These are phyloP conservation scores for Grifola frondosa DNA, from an alignment of 1,284 basidiomycete species.

Conservation along the genomic window DNA sequence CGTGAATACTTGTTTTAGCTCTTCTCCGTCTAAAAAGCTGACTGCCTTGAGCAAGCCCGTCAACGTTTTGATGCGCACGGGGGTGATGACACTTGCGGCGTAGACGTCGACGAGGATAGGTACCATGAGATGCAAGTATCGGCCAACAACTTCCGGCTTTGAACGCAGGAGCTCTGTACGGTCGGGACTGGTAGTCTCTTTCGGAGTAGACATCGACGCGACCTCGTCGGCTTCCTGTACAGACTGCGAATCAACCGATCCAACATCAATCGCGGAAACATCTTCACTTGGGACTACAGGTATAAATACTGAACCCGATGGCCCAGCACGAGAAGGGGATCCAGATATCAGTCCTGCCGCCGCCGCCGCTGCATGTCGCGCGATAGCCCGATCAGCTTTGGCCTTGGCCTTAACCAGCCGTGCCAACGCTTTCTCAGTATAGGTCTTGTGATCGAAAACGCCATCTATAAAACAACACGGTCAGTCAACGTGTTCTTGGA, in stretches of 20 bases:
- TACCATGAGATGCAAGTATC: slow-evolving; percentile 84
- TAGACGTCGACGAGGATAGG: slow-evolving; percentile 95
- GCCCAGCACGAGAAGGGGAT: slow-evolving; percentile 3
- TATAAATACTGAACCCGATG: slow-evolving; percentile 24
- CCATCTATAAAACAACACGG: slow-evolving; percentile 59
- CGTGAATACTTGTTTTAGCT: slow-evolving; percentile 72
- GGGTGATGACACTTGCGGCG: slow-evolving; percentile 86
- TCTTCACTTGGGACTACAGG: slow-evolving; percentile 31
- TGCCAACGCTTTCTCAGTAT: slow-evolving; percentile 83
- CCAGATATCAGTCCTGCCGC: slow-evolving; percentile 7
- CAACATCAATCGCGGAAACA: slow-evolving; percentile 19
- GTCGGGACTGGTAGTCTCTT: slow-evolving; percentile 45
- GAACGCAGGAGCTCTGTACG: slow-evolving; percentile 73
- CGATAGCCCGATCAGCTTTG: slow-evolving; percentile 72
- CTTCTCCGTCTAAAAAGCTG: slow-evolving; percentile 79
- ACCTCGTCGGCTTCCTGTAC: slow-evolving; percentile 39
- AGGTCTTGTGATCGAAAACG: slow-evolving; percentile 88
- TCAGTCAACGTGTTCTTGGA: too few relatives aligned
- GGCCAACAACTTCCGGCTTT: slow-evolving; percentile 72
- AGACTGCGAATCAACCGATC: slow-evolving; percentile 24
- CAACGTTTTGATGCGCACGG: slow-evolving; percentile 84
- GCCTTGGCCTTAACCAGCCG: slow-evolving; percentile 74
- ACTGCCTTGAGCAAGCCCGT: slow-evolving; percentile 86
- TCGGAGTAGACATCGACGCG: slow-evolving; percentile 24
- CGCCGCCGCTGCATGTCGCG: slow-evolving; percentile 48